A percentile compares a stretch with the other conserved stretches of the same genome.
Conservation (phyloP, 305 asterid genomes). For the Solanum aculeatissimum region DNA sequence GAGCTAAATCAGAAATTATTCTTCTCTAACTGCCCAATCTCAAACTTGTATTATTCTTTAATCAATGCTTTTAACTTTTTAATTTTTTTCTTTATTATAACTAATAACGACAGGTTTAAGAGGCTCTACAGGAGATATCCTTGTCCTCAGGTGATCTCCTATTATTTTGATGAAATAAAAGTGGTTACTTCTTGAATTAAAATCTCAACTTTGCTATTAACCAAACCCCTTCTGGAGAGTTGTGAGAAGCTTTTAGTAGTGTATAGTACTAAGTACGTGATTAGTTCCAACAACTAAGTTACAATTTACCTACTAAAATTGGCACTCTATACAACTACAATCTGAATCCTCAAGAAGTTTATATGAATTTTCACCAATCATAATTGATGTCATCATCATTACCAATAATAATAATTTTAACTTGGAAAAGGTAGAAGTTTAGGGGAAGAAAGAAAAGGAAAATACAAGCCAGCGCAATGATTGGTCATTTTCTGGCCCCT, state of each 20-base stretch:
- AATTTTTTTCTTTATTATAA: background rate
- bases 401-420: background rate
- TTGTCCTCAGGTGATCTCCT: background rate
- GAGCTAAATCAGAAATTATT: background rate
- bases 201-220: background rate
- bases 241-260: background rate
- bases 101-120: background rate
- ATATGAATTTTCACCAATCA: background rate
- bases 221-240: background rate
- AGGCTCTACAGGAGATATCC: background rate
- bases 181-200: background rate
- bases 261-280: background rate
- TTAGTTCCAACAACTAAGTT: background rate
- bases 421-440: background rate
- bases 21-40: background rate
- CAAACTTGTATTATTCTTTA: background rate
- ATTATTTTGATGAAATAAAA: background rate
- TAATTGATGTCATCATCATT: background rate
- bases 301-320: background rate
- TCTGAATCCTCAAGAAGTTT: background rate
- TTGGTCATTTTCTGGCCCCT: conserved; percentile 13
- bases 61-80: background rate
- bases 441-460: background rate
- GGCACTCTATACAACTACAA: background rate
- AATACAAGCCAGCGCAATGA: conserved; percentile 10